Evolutionary conservation across 208 protist genomes (phyloP).

Genomic region (Giardia duodenalis): DNA sequence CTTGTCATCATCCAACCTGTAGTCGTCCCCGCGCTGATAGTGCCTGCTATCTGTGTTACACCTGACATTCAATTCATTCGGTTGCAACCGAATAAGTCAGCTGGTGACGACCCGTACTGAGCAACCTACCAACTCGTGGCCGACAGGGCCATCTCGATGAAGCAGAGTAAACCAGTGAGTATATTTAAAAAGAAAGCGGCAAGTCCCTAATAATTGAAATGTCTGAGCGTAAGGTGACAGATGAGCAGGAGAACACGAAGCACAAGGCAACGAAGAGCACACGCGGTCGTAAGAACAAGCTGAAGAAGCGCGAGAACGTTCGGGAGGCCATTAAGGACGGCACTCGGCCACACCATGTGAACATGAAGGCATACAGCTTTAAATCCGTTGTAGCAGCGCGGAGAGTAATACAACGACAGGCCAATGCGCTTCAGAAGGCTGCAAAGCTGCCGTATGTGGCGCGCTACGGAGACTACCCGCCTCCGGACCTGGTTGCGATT

Average conservation of each 20-base stretch:
- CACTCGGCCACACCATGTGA: neutral
- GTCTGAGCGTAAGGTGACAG: neutral
- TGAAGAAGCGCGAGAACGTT: neutral
- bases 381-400: neutral
- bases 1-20: no score
- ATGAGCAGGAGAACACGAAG: neutral
- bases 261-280: neutral
- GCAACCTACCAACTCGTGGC: no score
- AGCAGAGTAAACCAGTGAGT: no score
- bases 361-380: neutral
- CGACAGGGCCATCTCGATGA: no score
- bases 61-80: no score
- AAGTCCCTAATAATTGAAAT: no score
- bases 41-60: no score
- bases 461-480: neutral
- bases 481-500: slow-evolving; percentile 3
- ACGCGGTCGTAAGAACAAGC: neutral
- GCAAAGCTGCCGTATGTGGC: neutral
- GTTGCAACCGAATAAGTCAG: no score
- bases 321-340: neutral
- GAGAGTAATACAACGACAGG: neutral
- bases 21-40: no score
- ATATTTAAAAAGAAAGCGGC: no score
- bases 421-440: neutral
- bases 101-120: no score